Evolutionary conservation across 129 eudicot species (phyloP).

Genomic region (Kitagawia praeruptora): DNA sequence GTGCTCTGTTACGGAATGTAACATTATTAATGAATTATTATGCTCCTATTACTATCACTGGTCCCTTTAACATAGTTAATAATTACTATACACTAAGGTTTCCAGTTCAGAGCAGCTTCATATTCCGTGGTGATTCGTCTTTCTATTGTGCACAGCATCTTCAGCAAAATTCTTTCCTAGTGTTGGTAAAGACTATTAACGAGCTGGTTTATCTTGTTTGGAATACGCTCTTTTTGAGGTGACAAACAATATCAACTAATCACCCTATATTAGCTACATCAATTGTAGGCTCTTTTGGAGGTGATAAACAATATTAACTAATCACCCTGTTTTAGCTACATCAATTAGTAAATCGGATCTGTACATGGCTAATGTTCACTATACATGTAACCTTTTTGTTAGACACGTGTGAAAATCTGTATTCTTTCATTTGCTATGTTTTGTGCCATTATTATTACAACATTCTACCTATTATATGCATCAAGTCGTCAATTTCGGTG

Average conservation of each 20-base stretch:
- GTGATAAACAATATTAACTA: not conserved
- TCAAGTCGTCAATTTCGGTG: not conserved
- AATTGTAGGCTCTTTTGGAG: not conserved
- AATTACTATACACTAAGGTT: not conserved
- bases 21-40: too few species aligned
- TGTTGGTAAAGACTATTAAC: slow-evolving; percentile 8
- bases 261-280: not conserved
- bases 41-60: too few species aligned
- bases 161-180: slow-evolving; percentile 14
- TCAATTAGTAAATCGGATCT: not conserved
- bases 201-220: not conserved
- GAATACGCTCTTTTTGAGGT: not conserved
- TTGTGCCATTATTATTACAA: not conserved
- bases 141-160: slow-evolving; percentile 26
- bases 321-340: not conserved
- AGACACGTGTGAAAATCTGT: not conserved
- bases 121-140: slow-evolving; percentile 25
- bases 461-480: not conserved
- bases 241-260: not conserved
- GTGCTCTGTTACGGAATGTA: too few species aligned
- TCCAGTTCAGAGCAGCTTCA: slow-evolving; percentile 36
- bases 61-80: too few species aligned
- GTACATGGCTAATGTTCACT: not conserved
- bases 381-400: not conserved
- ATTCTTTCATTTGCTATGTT: not conserved